These are phyloP conservation scores for Nigrograna mackinnonii DNA, from an alignment of 2,329 filamentous ascomycete species.

Conservation along the genomic window DNA sequence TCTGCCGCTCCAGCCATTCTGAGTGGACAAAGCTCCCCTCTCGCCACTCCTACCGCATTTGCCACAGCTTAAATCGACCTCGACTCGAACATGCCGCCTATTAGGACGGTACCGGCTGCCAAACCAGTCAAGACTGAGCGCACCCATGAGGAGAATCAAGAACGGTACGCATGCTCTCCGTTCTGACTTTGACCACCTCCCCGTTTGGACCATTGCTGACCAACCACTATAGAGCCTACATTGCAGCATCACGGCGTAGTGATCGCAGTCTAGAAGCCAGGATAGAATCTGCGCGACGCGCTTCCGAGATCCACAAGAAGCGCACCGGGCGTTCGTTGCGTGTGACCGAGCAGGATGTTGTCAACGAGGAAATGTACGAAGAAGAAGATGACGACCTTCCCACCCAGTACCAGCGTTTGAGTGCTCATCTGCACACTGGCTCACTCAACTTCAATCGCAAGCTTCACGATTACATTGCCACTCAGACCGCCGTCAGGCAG, in stretches of 20 bases:
- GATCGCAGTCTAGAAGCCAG: slow-evolving; percentile 87
- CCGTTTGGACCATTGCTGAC: too few relatives aligned
- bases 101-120: slow-evolving; percentile 33
- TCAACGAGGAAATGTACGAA: slow-evolving; percentile 95
- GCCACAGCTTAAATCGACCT: slow-evolving; percentile 11
- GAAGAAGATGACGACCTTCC: slow-evolving; percentile 86
- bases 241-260: slow-evolving; percentile 84
- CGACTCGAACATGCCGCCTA: slow-evolving; percentile 40
- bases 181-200: too few relatives aligned
- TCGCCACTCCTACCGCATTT: slow-evolving; percentile 13
- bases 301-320: slow-evolving; percentile 88
- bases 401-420: slow-evolving; percentile 66
- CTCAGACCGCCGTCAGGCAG: slow-evolving; percentile 60
- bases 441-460: slow-evolving; percentile 65
- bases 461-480: slow-evolving; percentile 62
- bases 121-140: slow-evolving; percentile 67
- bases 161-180: slow-evolving; percentile 54
- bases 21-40: background rate
- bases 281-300: slow-evolving; percentile 82
- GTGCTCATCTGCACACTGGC: slow-evolving; percentile 63
- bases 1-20: background rate
- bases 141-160: slow-evolving; percentile 80
- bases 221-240: slow-evolving; percentile 74
- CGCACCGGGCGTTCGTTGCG: slow-evolving; percentile 81
- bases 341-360: slow-evolving; percentile 83